Evolutionary conservation across 2,329 filamentous ascomycete genomes (phyloP).

Genomic region (Monilinia polystroma): DNA sequence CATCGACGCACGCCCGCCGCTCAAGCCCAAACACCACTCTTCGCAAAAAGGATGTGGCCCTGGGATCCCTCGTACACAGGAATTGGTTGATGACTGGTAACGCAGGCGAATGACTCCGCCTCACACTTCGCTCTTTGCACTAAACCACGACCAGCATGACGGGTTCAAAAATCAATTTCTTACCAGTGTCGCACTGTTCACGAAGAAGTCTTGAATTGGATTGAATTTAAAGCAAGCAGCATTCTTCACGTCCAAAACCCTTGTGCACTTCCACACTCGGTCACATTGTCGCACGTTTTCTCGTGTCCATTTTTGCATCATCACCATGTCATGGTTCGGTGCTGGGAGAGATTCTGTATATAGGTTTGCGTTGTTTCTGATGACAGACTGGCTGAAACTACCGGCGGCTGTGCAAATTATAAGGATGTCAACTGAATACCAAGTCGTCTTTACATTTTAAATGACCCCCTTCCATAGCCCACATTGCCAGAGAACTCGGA

Average conservation of each 20-base stretch:
- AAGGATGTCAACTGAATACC: background rate
- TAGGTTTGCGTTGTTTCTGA: constrained; percentile 19
- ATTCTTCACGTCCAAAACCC: constrained; percentile 15
- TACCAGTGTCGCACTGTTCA: constrained; percentile 21
- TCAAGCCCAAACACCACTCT: constrained; percentile 18
- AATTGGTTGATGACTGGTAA: constrained; percentile 16
- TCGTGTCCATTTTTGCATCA: constrained; percentile 33
- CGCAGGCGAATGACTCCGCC: constrained; percentile 24
- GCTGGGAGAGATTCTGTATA: constrained; percentile 2
- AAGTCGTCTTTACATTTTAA: constrained; percentile 1
- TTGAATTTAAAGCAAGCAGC: constrained; percentile 14
- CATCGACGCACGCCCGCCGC: constrained; percentile 15
- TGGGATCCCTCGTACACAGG: constrained; percentile 1
- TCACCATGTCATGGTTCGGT: background rate
- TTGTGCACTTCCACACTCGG: constrained; percentile 7
- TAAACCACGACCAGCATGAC: constrained; percentile 24
- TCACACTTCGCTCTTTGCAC: constrained; percentile 23
- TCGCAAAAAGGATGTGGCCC: background rate
- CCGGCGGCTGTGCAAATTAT: constrained; percentile 21
- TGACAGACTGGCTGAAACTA: constrained; percentile 22
- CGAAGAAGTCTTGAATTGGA: background rate
- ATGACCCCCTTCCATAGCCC: background rate
- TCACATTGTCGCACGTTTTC: constrained; percentile 18
- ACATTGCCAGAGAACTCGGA: constrained; percentile 11
- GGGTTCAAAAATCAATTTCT: constrained; percentile 20